A percentile compares a stretch with the other conserved stretches of the same genome.
phyloP scores from a whole-genome alignment of 2,329 filamentous ascomycete species.

The Xylogone sp. region DNA sequence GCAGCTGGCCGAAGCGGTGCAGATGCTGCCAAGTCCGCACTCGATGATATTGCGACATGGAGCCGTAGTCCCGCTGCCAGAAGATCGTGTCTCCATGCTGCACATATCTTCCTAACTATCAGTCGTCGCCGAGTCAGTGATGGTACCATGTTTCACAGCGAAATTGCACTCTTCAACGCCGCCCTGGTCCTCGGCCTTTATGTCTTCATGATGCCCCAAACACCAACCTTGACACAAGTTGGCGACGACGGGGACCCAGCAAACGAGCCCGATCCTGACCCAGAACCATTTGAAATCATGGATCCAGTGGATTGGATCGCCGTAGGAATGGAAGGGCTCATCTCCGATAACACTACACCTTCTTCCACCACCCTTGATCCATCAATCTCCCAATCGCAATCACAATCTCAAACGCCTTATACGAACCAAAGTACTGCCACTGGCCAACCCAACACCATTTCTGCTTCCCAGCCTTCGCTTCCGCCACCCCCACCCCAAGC shows the following conservation, averaged over 20 bases:
- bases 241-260: constrained; percentile 13
- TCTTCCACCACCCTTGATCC: not conserved
- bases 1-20: constrained; percentile 47
- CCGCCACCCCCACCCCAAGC: constrained; percentile 27
- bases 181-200: constrained; percentile 48
- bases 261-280: constrained; percentile 12
- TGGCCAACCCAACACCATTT: too few species aligned
- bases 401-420: not conserved
- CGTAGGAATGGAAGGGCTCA: constrained; percentile 41
- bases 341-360: constrained; percentile 1
- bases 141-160: constrained; percentile 46
- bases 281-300: constrained; percentile 36
- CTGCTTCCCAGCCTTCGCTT: not conserved
- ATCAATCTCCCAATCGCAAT: not conserved
- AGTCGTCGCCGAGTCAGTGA: constrained; percentile 48
- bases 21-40: constrained; percentile 39
- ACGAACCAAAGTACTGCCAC: constrained; percentile 19
- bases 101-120: constrained; percentile 47
- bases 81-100: constrained; percentile 46
- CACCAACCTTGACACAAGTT: constrained; percentile 6
- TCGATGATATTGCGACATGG: constrained; percentile 48
- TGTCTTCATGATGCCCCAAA: constrained; percentile 40
- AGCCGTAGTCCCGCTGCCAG: constrained; percentile 45
- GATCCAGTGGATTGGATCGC: constrained; percentile 46
- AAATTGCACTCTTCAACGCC: constrained; percentile 45